Evolutionary conservation across 148 eudicot species (phyloP).

Genomic region (Camellia japonica): DNA sequence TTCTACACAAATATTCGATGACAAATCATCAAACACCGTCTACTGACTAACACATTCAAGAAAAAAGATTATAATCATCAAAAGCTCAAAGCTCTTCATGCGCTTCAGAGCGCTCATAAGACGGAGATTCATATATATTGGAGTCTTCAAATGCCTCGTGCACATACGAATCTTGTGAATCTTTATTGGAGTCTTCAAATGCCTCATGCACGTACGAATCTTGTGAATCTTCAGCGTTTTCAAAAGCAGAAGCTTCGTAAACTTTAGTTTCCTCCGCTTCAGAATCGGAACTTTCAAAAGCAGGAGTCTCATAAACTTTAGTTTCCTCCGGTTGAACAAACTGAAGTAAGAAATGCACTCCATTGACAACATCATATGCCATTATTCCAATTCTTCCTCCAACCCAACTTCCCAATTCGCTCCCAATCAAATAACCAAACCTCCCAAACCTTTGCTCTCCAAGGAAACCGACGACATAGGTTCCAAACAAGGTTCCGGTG

Average conservation of each 20-base stretch:
- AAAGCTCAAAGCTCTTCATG: conserved; percentile 26
- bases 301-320: conserved; percentile 21
- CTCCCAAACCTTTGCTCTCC: conserved; percentile 81
- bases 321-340: conserved; percentile 30
- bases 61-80: conserved; percentile 4
- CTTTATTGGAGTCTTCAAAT: conserved; percentile 2
- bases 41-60: conserved; percentile 1
- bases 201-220: conserved; percentile 16
- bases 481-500: conserved; percentile 67
- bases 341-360: conserved; percentile 49
- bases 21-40: not conserved
- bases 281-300: conserved; percentile 15
- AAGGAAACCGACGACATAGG: conserved; percentile 54
- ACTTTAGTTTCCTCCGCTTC: conserved; percentile 19
- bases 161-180: conserved; percentile 1
- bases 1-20: conserved; percentile 1
- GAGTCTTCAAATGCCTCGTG: conserved; percentile 15
- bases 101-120: conserved; percentile 24
- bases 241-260: conserved; percentile 16
- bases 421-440: conserved; percentile 78
- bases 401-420: conserved; percentile 85
- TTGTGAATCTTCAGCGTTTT: conserved; percentile 11
- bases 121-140: conserved; percentile 14
- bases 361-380: conserved; percentile 74
- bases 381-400: conserved; percentile 84